Evolutionary conservation across 257 asterid species (phyloP), one percentile per base, ranked within the genome.

Genomic region (Verbena officinalis): DNA sequence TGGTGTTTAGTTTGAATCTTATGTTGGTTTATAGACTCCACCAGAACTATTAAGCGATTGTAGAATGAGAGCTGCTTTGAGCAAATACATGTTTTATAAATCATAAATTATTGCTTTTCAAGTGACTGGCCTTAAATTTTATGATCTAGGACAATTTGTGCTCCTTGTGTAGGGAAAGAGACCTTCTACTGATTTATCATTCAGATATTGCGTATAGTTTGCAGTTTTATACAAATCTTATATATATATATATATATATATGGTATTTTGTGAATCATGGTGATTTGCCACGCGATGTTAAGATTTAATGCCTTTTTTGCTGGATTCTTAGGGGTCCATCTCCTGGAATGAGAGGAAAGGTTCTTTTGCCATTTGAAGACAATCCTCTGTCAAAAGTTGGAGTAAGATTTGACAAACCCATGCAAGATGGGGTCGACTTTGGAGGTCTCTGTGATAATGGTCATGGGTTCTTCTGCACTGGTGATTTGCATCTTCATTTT

Each of bases 401-500:
- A 24, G 91, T 93, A 60, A 76, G 83, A 80, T 93, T 93, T 75
- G 97, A 93, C 80, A 84, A 82, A 72, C 73, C 83, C 23, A 58
- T 93, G 73, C 84, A 82, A 64, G 96, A 90, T 62, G 99, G 99
- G 49, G 90, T 84, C 71, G 95, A 93, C 79, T 79, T 93, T 12
- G 99, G 96, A 51, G 96, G 96, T 60, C 90, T 80, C 22, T 90
- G 99, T 68, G 95, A 78, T 58, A 80, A 62, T 53, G 94, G 86
- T 24, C 88, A 86, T 74, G 97, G 99, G 53, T 93, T 90, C 87
- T 93, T 93, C 78, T 93, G 99, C 86, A 83, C 83, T 60, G 97
- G 99, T 92, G 75, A 77, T 73, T 44, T 42, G n/a, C 75, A 33
- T 43, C 69, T 67, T 62, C 70, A 69, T 53, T 61, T 22, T 50